Evolutionary conservation across 768 basidiomycete genomes (phyloP).

Genomic region (Favolaschia claudopus): DNA sequence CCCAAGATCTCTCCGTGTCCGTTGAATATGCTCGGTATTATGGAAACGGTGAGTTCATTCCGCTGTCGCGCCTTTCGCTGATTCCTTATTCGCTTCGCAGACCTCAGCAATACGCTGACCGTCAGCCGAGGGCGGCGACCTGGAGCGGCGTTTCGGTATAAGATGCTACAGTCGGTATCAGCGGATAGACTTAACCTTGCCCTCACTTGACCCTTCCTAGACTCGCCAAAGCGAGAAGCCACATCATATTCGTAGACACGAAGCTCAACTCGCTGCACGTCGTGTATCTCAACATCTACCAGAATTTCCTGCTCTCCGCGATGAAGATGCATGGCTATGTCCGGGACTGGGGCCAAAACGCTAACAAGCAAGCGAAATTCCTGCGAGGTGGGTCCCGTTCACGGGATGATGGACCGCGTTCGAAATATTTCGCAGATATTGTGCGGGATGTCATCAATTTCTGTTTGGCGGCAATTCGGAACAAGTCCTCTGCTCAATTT

Average conservation of each 20-base stretch:
- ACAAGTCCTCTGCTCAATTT: conserved; percentile 50
- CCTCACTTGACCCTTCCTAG: conserved; percentile 43
- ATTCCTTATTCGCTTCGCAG: conserved; percentile 44
- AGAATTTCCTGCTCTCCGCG: conserved; percentile 81
- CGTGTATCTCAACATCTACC: conserved; percentile 85
- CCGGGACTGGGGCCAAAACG: conserved; percentile 59
- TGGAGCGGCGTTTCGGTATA: conserved; percentile 69
- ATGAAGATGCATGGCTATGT: conserved; percentile 91
- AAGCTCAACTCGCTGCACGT: conserved; percentile 66
- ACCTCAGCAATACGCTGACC: conserved; percentile 71
- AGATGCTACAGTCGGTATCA: conserved; percentile 74
- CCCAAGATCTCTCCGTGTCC: conserved; percentile 76
- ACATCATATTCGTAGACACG: conserved; percentile 83
- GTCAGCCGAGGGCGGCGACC: conserved; percentile 71
- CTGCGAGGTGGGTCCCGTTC: conserved; percentile 67
- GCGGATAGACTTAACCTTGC: background rate
- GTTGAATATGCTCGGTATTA: conserved; percentile 80
- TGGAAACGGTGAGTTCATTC: conserved; percentile 55
- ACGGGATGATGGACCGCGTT: background rate
- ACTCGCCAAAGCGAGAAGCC: conserved; percentile 74
- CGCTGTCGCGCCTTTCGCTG: background rate
- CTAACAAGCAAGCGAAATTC: conserved; percentile 55
- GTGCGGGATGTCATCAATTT: conserved; percentile 69
- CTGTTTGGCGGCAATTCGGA: conserved; percentile 59
- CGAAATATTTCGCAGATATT: conserved; percentile 52